Percentiles rank a stretch among this genome's conserved stretches.
These are phyloP conservation scores for Wickerhamomyces canadensis DNA, from an alignment of 805 yeast species.

Conservation along the genomic window DNA sequence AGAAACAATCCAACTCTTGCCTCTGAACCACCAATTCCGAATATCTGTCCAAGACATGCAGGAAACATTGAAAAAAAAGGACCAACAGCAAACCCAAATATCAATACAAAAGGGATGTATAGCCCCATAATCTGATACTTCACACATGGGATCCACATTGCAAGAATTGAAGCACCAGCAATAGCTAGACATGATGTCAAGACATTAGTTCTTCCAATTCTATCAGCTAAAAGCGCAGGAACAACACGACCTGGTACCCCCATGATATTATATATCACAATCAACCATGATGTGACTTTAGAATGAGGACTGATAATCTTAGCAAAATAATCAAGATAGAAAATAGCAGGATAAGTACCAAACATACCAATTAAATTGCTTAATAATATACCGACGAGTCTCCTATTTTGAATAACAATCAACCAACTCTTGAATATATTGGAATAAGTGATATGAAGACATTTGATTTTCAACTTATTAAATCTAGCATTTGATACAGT, in stretches of 20 bases:
- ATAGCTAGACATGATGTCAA: slow-evolving; percentile 8
- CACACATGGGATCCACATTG: slow-evolving; percentile 17
- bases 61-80: slow-evolving; percentile 20
- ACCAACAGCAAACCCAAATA: slow-evolving; percentile 18
- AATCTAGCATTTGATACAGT: slow-evolving; percentile 16
- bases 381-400: slow-evolving; percentile 8
- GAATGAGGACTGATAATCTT: slow-evolving; percentile 10
- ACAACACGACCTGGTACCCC: slow-evolving; percentile 22
- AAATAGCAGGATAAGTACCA: slow-evolving; percentile 21
- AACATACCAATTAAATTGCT: slow-evolving; percentile 18
- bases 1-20: slow-evolving; percentile 16
- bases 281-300: slow-evolving; percentile 10
- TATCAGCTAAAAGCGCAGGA: slow-evolving; percentile 19
- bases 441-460: slow-evolving; percentile 8
- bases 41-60: slow-evolving; percentile 18
- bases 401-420: slow-evolving; percentile 5
- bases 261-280: slow-evolving; percentile 17
- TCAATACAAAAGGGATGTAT: slow-evolving; percentile 12
- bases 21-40: slow-evolving; percentile 17
- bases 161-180: slow-evolving; percentile 8
- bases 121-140: slow-evolving; percentile 7
- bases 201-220: slow-evolving; percentile 17
- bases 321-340: slow-evolving; percentile 21
- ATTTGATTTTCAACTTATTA: slow-evolving; percentile 6
- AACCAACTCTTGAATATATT: slow-evolving; percentile 11